Evolutionary conservation across 2,329 filamentous ascomycete species (phyloP).

Genomic region (Ploettnerulaceae sp.): DNA sequence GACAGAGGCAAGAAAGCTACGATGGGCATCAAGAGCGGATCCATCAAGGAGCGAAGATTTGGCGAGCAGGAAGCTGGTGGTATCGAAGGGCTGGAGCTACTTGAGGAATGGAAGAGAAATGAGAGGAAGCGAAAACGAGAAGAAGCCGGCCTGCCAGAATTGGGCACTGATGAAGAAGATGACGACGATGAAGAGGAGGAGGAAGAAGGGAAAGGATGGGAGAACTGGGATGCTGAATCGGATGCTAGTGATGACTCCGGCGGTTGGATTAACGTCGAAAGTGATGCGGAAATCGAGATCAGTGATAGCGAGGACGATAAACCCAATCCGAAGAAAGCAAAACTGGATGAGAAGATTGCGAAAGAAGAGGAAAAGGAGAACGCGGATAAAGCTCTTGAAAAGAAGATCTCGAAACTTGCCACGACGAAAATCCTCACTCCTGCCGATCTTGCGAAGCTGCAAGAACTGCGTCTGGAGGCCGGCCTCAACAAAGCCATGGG

Average conservation of each 20-base stretch:
- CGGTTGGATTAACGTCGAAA: slow-evolving; percentile 89
- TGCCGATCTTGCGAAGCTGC: slow-evolving; percentile 90
- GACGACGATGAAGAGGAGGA: slow-evolving; percentile 47
- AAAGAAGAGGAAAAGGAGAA: slow-evolving; percentile 41
- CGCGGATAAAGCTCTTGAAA: slow-evolving; percentile 33
- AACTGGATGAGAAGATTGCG: slow-evolving; percentile 39
- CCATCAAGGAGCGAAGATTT: slow-evolving; percentile 71
- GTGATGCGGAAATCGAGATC: slow-evolving; percentile 73
- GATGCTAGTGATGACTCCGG: slow-evolving; percentile 65
- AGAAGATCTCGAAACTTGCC: slow-evolving; percentile 68
- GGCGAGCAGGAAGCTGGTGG: slow-evolving; percentile 75
- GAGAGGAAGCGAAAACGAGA: slow-evolving; percentile 69
- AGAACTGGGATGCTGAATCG: slow-evolving; percentile 36
- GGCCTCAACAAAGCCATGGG: slow-evolving; percentile 60
- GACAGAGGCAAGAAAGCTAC: slow-evolving; percentile 89
- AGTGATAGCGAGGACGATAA: slow-evolving; percentile 72
- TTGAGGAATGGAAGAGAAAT: slow-evolving; percentile 91
- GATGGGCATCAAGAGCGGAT: slow-evolving; percentile 71
- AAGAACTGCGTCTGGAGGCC: slow-evolving; percentile 74
- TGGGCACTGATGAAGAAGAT: slow-evolving; percentile 55
- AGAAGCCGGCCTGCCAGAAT: slow-evolving; percentile 60
- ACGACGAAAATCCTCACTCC: slow-evolving; percentile 92
- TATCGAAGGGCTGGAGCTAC: slow-evolving; percentile 86
- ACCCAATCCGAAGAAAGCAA: slow-evolving; percentile 61
- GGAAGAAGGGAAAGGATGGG: slow-evolving; percentile 26